Evolutionary conservation across 768 basidiomycete genomes (phyloP).

Genomic region (Psilocybe sp.): DNA sequence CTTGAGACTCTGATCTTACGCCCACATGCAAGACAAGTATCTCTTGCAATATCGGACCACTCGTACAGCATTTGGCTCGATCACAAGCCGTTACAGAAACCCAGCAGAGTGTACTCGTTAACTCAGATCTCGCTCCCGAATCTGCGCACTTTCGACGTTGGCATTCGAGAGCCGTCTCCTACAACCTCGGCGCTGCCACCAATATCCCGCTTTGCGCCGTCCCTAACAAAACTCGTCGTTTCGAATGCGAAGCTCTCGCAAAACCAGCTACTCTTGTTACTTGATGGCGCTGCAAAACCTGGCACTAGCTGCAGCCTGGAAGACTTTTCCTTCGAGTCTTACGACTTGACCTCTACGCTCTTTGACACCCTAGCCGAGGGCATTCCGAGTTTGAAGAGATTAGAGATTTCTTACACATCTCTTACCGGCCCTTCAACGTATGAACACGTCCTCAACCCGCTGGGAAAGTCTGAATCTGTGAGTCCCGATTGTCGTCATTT

Average conservation of each 20-base stretch:
- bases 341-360: background rate
- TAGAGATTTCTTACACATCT: background rate
- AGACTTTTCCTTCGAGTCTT: background rate
- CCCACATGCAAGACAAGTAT: background rate
- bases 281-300: conserved; percentile 2
- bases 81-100: background rate
- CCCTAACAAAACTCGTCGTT: conserved; percentile 3
- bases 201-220: background rate
- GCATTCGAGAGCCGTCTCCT: background rate
- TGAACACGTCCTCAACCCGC: background rate
- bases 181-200: background rate
- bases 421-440: background rate
- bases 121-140: conserved; percentile 1
- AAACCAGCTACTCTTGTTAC: background rate
- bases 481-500: background rate
- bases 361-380: conserved; percentile 2
- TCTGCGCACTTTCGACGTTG: conserved; percentile 4
- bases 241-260: conserved; percentile 1
- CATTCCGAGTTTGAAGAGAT: background rate
- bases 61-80: background rate
- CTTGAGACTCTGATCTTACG: conserved; percentile 1
- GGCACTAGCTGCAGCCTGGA: background rate
- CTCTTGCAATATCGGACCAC: background rate
- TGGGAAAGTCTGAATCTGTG: background rate
- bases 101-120: background rate